These are phyloP conservation scores for Aspergillus glaucus DNA, from an alignment of 2,329 filamentous ascomycete genomes.

Conservation along the genomic window DNA sequence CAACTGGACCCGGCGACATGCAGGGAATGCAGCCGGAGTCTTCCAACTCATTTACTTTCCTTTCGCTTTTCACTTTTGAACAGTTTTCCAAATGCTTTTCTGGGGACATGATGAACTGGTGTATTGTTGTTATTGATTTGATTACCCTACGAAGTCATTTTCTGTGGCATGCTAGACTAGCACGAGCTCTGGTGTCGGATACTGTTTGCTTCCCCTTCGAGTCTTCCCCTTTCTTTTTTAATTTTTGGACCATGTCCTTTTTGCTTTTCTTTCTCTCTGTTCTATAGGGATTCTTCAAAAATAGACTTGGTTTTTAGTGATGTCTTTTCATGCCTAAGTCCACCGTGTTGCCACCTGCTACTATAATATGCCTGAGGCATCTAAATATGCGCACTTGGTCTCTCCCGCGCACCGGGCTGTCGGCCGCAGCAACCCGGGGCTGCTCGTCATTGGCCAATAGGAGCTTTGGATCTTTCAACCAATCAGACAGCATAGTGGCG, in stretches of 20 bases:
- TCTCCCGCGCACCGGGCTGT: neutral
- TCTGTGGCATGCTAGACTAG: conserved; percentile 15
- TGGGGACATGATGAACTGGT: conserved; percentile 4
- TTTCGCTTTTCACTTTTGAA: neutral
- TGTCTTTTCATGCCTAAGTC: neutral
- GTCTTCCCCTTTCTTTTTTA: conserved; percentile 3
- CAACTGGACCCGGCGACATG: conserved; percentile 24
- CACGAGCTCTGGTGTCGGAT: conserved; percentile 16
- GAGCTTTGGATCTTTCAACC: neutral
- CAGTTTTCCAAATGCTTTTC: neutral
- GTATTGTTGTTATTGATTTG: conserved; percentile 12
- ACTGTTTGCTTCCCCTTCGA: conserved; percentile 5
- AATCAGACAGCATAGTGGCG: conserved; percentile 7
- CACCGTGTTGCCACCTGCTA: neutral
- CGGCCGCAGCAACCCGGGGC: neutral
- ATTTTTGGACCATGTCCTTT: conserved; percentile 3
- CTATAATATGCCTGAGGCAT: neutral
- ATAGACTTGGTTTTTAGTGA: conserved; percentile 1
- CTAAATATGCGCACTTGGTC: neutral
- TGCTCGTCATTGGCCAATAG: neutral
- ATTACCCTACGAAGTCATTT: conserved; percentile 9
- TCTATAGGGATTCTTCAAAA: neutral
- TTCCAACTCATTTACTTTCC: conserved; percentile 8
- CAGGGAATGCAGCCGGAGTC: conserved; percentile 29
- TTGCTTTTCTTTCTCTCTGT: neutral